Base-by-base conservation (phyloP, 371 early-diverging fungal genomes). In the Mucor sp. region DNA sequence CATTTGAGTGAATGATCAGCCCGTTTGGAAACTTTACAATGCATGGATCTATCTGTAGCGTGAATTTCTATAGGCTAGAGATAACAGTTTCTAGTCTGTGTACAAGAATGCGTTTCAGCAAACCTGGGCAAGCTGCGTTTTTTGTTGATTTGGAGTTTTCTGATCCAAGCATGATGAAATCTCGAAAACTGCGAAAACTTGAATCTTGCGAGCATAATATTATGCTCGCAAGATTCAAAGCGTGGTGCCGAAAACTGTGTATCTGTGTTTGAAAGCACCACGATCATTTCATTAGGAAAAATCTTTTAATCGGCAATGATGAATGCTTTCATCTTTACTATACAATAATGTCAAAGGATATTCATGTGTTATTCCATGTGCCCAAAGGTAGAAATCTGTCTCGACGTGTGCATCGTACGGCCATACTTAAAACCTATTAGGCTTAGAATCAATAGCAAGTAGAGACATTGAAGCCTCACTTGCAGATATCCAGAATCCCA, bases 331-430 rank as follows among this genome's bases (percentile, higher is more conserved):
- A 50, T 50, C 6, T 23, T 50, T 50, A 4, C 33, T 4, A 33
- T 23, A 23, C 14, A 50, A n/a, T 7, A 28, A 30, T 58, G 21
- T 47, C 58, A 41, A 61, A 43, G 19, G 21, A 55, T 1, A 67
- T 67, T 17, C 75, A 75, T 67, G 23, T 71, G 8, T 17, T 75
- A 27, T 75, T 75, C 33, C 65, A 71, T 66, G 75, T 75, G 8
- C 75, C 75, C 44, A 65, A 71, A 68, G 75, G 75, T 71, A 64
- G 12, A 19, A 23, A 50, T 50, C 1, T 0, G 4, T 8, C 23
- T 23, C 23, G 1, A 23, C 1, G 14, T 0, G 21, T 5, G 21
- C 23, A 0, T 0, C 12, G 11, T 14, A 8, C 8, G 37, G 37
- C 37, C 1, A 37, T 37, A 50, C 0, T 19, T 21, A 23, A 50